Base-by-base conservation (phyloP, 495 filamentous ascomycete species). In the Penicillium subrubescens region DNA sequence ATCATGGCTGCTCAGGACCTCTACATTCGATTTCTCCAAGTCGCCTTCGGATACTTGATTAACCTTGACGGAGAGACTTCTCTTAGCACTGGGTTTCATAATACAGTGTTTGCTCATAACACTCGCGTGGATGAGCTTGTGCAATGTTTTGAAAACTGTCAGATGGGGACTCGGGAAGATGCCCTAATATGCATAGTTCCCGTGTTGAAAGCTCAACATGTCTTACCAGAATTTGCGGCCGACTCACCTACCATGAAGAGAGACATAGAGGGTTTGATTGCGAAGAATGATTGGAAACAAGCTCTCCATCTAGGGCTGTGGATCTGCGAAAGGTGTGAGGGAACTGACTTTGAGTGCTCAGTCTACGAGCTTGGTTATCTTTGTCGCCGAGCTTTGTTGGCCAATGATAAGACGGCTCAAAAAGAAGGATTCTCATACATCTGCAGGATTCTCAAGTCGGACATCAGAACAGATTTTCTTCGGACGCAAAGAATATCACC, bases 1-100 rank as follows among this genome's bases (percentile, higher is more conserved):
- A 59, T 15, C 1, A 76, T 79, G 75, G 69, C 57, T 1, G 79
- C 79, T 5, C 79, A 81, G 51, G 77, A 81, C 35, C 67, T 81
- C 8, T 81, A 73, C 31, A 73, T 74, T 0, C 68, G 73, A 2
- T 77, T 81, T 39, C 57, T 79, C 14, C 64, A 64, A 27, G 29
- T 57, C 14, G 67, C 64, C 0, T 50, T 75, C 0, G 10, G 15
- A 5, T 46, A 56, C 12, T 5, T 74, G 4, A 10, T 60, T 10
- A 46, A 65, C 0, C 51, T 77, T 14, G 73, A 70, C 1, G 72
- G 73, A 0, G 59, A 70, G 0, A 62, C 66, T 0, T 60, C 69
- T 54, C 15, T 78, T 0, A 31, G 62, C 17, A 46, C 62, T 17
- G 71, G 61, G 0, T 56, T 69, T 1, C 69, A 73, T 12, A 65